phyloP scores from a whole-genome alignment of 106 monocot genomes.

The Hemerocallis citrina region DNA sequence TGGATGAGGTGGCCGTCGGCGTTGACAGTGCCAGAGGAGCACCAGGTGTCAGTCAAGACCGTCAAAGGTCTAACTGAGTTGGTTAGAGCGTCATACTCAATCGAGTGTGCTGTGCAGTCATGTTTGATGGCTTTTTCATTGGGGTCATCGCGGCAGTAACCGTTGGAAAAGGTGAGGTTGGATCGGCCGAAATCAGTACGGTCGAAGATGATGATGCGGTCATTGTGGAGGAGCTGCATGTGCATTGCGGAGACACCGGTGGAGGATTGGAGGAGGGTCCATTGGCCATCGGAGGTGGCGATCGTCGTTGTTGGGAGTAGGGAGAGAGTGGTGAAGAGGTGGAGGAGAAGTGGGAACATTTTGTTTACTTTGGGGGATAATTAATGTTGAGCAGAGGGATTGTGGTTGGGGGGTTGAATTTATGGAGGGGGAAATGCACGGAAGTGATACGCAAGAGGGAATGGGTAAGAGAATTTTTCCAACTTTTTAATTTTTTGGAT shows the following conservation, averaged over 20 bases:
- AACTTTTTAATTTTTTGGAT: too few relatives aligned
- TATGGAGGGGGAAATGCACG: too few relatives aligned
- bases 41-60: slow-evolving; percentile 7
- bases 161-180: slow-evolving; percentile 50
- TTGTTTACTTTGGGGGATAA: too few relatives aligned
- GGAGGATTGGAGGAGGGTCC: slow-evolving; percentile 17
- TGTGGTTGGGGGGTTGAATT: too few relatives aligned
- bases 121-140: slow-evolving; percentile 16
- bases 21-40: slow-evolving; percentile 9
- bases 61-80: slow-evolving; percentile 38
- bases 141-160: slow-evolving; percentile 45
- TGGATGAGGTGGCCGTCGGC: background rate
- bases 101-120: slow-evolving; percentile 69
- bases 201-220: slow-evolving; percentile 52
- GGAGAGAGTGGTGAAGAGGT: background rate
- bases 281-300: slow-evolving; percentile 10
- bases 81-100: slow-evolving; percentile 21
- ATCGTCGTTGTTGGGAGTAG: background rate
- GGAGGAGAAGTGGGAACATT: background rate
- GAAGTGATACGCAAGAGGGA: too few relatives aligned
- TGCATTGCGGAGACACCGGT: slow-evolving; percentile 65
- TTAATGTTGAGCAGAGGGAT: too few relatives aligned
- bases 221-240: slow-evolving; percentile 58
- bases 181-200: slow-evolving; percentile 63
- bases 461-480: too few relatives aligned